A percentile compares a stretch with the other conserved stretches of the same genome.
phyloP scores from a whole-genome alignment of 1,284 basidiomycete species.

The Polyporus tsugae region DNA sequence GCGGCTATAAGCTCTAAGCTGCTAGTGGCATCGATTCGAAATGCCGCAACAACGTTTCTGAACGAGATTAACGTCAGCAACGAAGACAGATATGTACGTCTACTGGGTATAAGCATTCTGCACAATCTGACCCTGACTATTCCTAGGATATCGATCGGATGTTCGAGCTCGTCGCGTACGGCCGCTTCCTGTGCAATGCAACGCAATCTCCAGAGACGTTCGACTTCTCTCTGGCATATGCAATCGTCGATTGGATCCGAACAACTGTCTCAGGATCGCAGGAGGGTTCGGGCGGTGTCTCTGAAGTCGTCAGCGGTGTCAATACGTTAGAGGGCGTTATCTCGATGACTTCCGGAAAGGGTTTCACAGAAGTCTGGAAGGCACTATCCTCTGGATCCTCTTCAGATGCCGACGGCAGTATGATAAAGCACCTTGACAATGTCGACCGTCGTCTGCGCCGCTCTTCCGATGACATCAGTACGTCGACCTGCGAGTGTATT shows the following conservation, averaged over 20 bases:
- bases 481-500: background rate
- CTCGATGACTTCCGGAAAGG: conserved; percentile 31
- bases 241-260: conserved; percentile 29
- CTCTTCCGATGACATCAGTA: conserved; percentile 16
- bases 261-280: conserved; percentile 9
- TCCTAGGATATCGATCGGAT: conserved; percentile 23
- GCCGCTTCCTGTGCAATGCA: conserved; percentile 24
- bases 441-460: conserved; percentile 10
- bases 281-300: background rate
- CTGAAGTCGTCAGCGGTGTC: background rate
- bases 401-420: background rate
- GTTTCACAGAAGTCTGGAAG: conserved; percentile 33
- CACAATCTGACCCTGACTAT: background rate
- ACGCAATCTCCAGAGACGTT: conserved; percentile 16
- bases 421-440: conserved; percentile 16
- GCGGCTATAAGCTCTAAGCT: conserved; percentile 12
- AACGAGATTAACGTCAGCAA: background rate
- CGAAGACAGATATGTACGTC: conserved; percentile 14
- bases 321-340: conserved; percentile 18
- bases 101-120: background rate
- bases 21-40: conserved; percentile 19
- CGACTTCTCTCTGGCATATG: conserved; percentile 35
- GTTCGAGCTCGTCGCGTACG: conserved; percentile 21
- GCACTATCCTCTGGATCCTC: conserved; percentile 12
- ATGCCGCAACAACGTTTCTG: conserved; percentile 16